phyloP scores from a whole-genome alignment of 768 basidiomycete genomes.

The Tricholoma terreum region DNA sequence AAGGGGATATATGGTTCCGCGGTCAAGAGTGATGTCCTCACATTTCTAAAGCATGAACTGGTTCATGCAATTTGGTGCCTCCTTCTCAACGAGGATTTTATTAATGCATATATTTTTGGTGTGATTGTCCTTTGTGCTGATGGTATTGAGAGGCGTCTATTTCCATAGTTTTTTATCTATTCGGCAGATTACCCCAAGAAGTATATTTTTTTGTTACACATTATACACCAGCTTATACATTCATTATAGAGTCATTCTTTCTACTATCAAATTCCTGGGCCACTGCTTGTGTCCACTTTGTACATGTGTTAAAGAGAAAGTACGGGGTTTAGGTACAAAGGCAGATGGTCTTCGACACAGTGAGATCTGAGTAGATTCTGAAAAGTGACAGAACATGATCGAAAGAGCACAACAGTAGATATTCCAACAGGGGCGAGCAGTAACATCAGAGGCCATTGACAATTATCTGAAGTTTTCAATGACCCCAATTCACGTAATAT shows the following conservation, averaged over 20 bases:
- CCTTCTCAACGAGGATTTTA: conserved; percentile 23
- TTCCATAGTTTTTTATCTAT: conserved; percentile 30
- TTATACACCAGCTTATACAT: neutral
- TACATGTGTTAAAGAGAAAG: conserved; percentile 3
- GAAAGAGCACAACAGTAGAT: neutral
- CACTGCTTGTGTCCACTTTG: too few relatives aligned
- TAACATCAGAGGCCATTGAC: neutral
- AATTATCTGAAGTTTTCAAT: neutral
- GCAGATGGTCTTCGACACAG: conserved; percentile 11
- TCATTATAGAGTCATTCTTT: neutral
- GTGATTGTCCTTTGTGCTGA: conserved; percentile 28
- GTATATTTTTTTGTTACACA: neutral
- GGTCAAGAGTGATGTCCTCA: conserved; percentile 18
- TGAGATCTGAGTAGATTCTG: conserved; percentile 11
- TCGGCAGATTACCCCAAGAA: conserved; percentile 33
- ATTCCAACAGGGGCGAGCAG: too few relatives aligned
- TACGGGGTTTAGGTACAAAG: conserved; percentile 26
- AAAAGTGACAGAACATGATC: neutral
- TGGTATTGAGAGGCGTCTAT: conserved; percentile 26
- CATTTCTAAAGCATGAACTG: conserved; percentile 30
- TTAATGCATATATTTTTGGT: conserved; percentile 25
- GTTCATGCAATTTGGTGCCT: conserved; percentile 28
- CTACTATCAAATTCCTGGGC: neutral
- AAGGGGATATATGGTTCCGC: conserved; percentile 1
- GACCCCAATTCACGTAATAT: neutral